These are phyloP conservation scores for Coemansia sp. DNA, from an alignment of 192 early-diverging fungal species.

Conservation along the genomic window DNA sequence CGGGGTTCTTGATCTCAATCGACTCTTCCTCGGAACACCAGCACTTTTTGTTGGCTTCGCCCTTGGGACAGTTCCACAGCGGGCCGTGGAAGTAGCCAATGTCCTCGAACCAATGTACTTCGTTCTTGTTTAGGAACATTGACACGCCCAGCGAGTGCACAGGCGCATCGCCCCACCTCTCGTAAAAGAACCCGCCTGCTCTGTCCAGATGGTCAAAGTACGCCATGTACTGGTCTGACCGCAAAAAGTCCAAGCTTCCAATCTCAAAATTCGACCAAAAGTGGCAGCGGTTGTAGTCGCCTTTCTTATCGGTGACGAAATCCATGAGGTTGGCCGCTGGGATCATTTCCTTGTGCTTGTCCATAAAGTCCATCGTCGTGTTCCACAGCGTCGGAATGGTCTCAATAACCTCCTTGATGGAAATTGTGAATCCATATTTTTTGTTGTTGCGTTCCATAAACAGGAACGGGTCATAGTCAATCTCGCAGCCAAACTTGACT, in stretches of 20 bases:
- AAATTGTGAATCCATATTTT: slow-evolving; percentile 76
- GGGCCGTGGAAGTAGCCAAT: slow-evolving; percentile 63
- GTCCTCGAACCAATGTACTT: slow-evolving; percentile 72
- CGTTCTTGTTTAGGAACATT: slow-evolving; percentile 56
- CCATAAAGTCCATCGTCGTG: slow-evolving; percentile 58
- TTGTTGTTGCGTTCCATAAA: slow-evolving; percentile 72
- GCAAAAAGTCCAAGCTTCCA: slow-evolving; percentile 61
- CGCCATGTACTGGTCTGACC: slow-evolving; percentile 7
- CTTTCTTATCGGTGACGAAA: slow-evolving; percentile 59
- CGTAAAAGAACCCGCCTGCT: slow-evolving; percentile 8
- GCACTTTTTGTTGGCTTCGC: slow-evolving; percentile 39
- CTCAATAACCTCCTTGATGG: slow-evolving; percentile 60
- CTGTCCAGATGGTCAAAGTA: slow-evolving; percentile 11
- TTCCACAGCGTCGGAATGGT: slow-evolving; percentile 79
- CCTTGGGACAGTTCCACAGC: slow-evolving; percentile 48
- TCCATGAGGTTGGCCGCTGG: slow-evolving; percentile 58
- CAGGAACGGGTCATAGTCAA: slow-evolving; percentile 79
- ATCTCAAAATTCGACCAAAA: slow-evolving; percentile 83
- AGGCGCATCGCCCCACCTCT: slow-evolving; percentile 21
- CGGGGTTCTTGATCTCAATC: slow-evolving; percentile 39
- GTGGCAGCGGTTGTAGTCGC: slow-evolving; percentile 64
- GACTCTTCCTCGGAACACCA: slow-evolving; percentile 50
- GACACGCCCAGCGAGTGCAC: slow-evolving; percentile 66
- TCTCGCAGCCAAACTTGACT: slow-evolving; percentile 75
- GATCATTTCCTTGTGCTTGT: slow-evolving; percentile 56